Base-by-base conservation (phyloP, 1,284 basidiomycete genomes). In the Pseudozyma tsukubaensis region DNA sequence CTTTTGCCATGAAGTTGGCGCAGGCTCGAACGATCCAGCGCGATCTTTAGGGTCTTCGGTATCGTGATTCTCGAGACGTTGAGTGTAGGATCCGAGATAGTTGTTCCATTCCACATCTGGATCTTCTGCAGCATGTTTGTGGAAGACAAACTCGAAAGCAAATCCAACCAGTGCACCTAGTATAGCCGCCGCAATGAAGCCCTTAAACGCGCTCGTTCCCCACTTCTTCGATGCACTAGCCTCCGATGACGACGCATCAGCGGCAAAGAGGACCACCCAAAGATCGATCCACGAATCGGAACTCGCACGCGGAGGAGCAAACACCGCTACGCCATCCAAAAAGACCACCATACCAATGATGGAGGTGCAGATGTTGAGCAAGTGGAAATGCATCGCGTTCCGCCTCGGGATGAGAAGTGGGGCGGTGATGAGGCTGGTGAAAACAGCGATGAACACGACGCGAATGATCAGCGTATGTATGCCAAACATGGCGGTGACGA, bases 81-180 rank as follows among this genome's bases (percentile, higher is more conserved):
- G 57, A 0, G 78, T 74, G 54, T 70, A 80, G 11, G 70, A 50
- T 18, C 80, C 78, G 3, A 82, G 74, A 40, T 78, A 80, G 21
- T 79, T 72, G 69, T 80, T 80, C 78, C 78, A 82, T 40, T 77
- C 69, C 58, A 59, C 57, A 13, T 77, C 77, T 12, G 77, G 68
- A 35, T 80, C 77, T 29, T 81, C 69, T 1, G 68, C 74, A 3
- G 76, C 66, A 52, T 72, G 67, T 42, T 55, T 60, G 57, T 80
- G 75, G 57, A 82, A 63, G 49, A 79, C 32, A 24, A 72, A 55
- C 37, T 82, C 76, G 55, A 82, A 79, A 19, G 63, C 10, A 50
- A 72, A 73, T 11, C 77, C 73, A n/a, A 80, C 44, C 2, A 79
- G 34, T 3, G 67, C 44, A 6, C 69, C 66, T 1, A 80, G 54